Conservation (phyloP, 169 alveolate species). For the Fabrea salina region DNA sequence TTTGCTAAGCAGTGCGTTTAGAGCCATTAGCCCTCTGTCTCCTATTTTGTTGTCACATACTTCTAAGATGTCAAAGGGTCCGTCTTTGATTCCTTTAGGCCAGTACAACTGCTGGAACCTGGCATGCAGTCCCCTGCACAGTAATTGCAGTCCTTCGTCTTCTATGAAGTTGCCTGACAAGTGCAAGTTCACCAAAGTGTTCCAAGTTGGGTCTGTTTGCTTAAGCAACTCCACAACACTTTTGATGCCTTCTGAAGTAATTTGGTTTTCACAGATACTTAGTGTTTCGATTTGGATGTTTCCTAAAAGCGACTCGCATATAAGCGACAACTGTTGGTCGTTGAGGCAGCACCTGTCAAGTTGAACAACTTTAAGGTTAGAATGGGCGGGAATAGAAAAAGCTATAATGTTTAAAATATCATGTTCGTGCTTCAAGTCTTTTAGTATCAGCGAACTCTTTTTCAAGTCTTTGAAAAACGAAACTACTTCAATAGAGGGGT, state of each 20-base stretch:
- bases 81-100: not conserved
- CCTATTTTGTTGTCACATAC: not conserved
- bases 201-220: conserved; percentile 4
- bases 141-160: not conserved
- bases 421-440: not conserved
- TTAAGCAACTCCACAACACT: not conserved
- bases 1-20: not conserved
- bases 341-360: not conserved
- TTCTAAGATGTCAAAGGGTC: not conserved
- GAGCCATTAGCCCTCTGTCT: not conserved
- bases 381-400: conserved; percentile 1
- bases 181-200: not conserved
- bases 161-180: not conserved
- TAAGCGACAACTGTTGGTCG: not conserved
- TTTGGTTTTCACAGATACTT: not conserved
- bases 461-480: not conserved
- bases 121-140: not conserved
- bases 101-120: conserved; percentile 7
- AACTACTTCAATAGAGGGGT: not conserved
- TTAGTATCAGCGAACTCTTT: not conserved
- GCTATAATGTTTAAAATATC: not conserved
- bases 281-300: not conserved
- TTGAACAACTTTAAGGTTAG: not conserved
- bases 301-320: not conserved
- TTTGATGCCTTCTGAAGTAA: not conserved